phyloP scores from a whole-genome alignment of 108 stramenopile species.

The Tribonema minus region DNA sequence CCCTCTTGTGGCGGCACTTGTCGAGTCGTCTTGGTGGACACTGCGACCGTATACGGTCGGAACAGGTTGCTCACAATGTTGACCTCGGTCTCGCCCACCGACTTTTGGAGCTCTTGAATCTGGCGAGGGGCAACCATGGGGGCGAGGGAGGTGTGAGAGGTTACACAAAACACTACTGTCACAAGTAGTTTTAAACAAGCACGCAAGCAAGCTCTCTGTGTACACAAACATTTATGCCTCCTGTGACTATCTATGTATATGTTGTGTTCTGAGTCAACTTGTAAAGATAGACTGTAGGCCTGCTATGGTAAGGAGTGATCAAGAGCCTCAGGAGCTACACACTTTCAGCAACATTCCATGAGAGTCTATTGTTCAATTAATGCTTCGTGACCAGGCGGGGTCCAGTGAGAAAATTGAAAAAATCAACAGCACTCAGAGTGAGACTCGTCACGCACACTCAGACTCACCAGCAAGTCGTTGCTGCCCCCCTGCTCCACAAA shows the following conservation, averaged over 20 bases:
- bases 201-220: no score
- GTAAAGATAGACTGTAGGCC: neutral
- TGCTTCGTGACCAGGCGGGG: no score
- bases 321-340: no score
- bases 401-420: no score
- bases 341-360: no score
- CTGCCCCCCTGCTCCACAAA: conserved; percentile 36
- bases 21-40: conserved; percentile 12
- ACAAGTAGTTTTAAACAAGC: no score
- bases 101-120: conserved; percentile 6
- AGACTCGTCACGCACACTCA: no score
- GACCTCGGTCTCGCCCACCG: conserved; percentile 16
- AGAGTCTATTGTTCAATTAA: no score
- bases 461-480: neutral
- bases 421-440: no score
- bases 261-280: neutral
- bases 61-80: conserved; percentile 31
- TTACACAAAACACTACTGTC: neutral
- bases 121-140: no score
- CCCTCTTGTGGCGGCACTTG: neutral
- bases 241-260: neutral
- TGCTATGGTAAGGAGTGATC: no score
- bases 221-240: neutral
- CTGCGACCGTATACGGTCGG: conserved; percentile 33
- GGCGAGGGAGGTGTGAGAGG: no score